Conservation (phyloP, 352 stramenopile genomes). For the Globisporangium solare region DNA sequence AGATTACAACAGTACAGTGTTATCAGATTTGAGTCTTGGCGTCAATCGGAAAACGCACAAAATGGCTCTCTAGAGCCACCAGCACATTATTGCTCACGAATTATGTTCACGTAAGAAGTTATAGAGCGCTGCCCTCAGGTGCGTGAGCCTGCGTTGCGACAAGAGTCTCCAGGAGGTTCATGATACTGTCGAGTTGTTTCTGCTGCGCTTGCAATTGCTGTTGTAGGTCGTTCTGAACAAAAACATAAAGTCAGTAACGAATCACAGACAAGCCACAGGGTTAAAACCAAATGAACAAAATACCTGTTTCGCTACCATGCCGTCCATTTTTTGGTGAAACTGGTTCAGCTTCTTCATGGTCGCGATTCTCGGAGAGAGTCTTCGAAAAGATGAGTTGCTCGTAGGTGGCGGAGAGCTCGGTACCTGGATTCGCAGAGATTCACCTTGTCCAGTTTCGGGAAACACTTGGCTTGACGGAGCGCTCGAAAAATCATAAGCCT, state of each 20-base stretch:
- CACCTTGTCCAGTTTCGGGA: not conserved
- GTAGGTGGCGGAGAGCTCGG: not conserved
- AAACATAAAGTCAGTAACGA: not conserved
- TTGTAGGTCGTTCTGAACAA: slow-evolving; percentile 29
- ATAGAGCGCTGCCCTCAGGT: not conserved
- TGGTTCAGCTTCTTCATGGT: slow-evolving; percentile 21
- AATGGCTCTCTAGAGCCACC: too few relatives aligned
- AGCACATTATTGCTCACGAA: not conserved
- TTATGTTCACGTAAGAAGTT: not conserved
- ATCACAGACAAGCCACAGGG: not conserved
- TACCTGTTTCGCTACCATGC: slow-evolving; percentile 31
- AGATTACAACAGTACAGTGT: not conserved
- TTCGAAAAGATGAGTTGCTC: slow-evolving; percentile 8
- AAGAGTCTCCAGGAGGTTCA: slow-evolving; percentile 25
- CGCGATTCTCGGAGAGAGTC: slow-evolving; percentile 20
- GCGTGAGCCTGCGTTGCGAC: not conserved
- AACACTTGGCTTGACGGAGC: slow-evolving; percentile 17
- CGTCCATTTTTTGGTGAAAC: slow-evolving; percentile 31
- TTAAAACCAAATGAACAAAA: not conserved
- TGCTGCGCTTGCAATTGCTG: slow-evolving; percentile 31
- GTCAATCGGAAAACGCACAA: too few relatives aligned
- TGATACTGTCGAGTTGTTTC: slow-evolving; percentile 32
- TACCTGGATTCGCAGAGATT: slow-evolving; percentile 5
- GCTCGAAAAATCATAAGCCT: slow-evolving; percentile 15
- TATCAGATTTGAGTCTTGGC: too few relatives aligned